Percentiles rank a stretch among this genome's conserved stretches.
Conservation (phyloP, 768 basidiomycete species). For the Lactarius vividus region DNA sequence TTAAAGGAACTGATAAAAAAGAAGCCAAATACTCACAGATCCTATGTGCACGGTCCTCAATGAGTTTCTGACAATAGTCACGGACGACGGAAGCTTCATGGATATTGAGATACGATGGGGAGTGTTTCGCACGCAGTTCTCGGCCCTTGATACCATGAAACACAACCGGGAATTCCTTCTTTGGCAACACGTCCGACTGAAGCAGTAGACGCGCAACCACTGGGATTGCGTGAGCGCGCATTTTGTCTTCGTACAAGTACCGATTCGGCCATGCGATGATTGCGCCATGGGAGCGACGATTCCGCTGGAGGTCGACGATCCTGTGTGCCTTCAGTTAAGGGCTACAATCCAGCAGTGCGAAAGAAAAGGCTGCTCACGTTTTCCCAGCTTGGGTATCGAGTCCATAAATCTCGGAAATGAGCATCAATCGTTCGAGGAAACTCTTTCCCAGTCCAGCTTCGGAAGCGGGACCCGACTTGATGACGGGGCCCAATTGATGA, state of each 20-base stretch:
- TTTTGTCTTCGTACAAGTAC: slow-evolving; percentile 38
- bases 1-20: background rate
- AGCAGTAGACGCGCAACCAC: slow-evolving; percentile 18
- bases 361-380: slow-evolving; percentile 32
- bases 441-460: slow-evolving; percentile 35
- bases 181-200: slow-evolving; percentile 33
- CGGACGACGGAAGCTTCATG: slow-evolving; percentile 39
- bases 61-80: slow-evolving; percentile 34
- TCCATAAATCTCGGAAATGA: slow-evolving; percentile 33
- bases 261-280: slow-evolving; percentile 58
- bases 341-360: too few relatives aligned
- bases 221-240: slow-evolving; percentile 32
- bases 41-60: slow-evolving; percentile 30
- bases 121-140: slow-evolving; percentile 36
- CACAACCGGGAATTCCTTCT: slow-evolving; percentile 33
- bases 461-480: slow-evolving; percentile 33
- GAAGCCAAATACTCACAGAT: slow-evolving; percentile 32
- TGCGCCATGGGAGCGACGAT: slow-evolving; percentile 31
- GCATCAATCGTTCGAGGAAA: slow-evolving; percentile 40
- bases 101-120: slow-evolving; percentile 43
- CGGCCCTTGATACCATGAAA: slow-evolving; percentile 38
- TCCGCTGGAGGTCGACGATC: slow-evolving; percentile 24
- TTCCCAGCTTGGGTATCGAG: slow-evolving; percentile 28
- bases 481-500: slow-evolving; percentile 40
- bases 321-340: slow-evolving; percentile 18